These are phyloP conservation scores for Yamadazyma atmosphaerica DNA, from an alignment of 1,139 yeast genomes.

Conservation along the genomic window DNA sequence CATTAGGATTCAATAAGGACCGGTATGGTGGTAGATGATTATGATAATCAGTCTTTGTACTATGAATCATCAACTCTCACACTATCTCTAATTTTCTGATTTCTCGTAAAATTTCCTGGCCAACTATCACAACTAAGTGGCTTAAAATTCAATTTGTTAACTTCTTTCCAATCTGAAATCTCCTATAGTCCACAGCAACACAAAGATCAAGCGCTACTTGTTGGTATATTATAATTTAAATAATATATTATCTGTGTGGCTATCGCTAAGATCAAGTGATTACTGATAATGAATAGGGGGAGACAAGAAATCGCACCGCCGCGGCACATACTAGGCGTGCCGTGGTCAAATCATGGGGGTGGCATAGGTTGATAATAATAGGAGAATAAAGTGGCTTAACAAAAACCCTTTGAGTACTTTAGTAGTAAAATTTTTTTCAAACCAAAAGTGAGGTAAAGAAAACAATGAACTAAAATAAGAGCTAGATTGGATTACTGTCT, in stretches of 20 bases:
- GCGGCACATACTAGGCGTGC: background rate
- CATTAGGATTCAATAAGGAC: conserved; percentile 42
- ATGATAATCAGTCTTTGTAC: conserved; percentile 26
- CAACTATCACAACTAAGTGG: too few species aligned
- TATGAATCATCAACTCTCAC: conserved; percentile 2
- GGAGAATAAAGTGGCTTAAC: conserved; percentile 1
- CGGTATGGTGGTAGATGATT: conserved; percentile 46
- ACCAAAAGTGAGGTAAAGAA: too few species aligned
- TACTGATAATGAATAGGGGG: conserved; percentile 2
- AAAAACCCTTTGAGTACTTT: background rate
- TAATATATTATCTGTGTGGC: too few species aligned
- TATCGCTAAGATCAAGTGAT: conserved; percentile 1
- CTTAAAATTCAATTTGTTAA: too few species aligned
- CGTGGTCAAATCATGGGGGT: conserved; percentile 1
- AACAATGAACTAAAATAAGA: too few species aligned
- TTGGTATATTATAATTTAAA: too few species aligned
- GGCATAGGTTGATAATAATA: background rate
- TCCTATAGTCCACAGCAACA: too few species aligned
- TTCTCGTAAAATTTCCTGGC: too few species aligned
- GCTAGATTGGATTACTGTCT: too few species aligned
- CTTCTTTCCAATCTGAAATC: too few species aligned
- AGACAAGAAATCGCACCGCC: background rate
- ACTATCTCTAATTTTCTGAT: background rate
- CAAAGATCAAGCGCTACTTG: too few species aligned
- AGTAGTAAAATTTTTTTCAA: background rate